phyloP scores from a whole-genome alignment of 2,329 filamentous ascomycete species.

The Penicillium nordicum region DNA sequence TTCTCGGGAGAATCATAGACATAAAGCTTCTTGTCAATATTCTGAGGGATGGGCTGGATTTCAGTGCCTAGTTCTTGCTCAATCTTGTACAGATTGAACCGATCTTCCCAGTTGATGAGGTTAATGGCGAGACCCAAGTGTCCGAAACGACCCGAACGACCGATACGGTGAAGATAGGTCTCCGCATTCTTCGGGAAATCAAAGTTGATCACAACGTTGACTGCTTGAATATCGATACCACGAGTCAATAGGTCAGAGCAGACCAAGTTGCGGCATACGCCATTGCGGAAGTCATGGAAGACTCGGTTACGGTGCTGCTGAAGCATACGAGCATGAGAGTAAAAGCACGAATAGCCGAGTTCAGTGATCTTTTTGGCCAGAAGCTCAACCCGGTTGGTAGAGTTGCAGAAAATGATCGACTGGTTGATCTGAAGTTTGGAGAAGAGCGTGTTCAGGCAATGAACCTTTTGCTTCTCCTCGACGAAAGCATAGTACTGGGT shows the following conservation, averaged over 20 bases:
- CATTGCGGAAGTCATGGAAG: constrained; percentile 98
- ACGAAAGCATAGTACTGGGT: constrained; percentile 99
- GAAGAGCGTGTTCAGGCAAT: constrained; percentile 97
- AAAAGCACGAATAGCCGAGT: constrained; percentile 98
- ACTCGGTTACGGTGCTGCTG: constrained; percentile 96
- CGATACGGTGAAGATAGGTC: constrained; percentile 97
- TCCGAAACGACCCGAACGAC: constrained; percentile 93
- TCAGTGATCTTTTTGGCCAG: constrained; percentile 99
- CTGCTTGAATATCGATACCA: constrained; percentile 98
- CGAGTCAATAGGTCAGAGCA: constrained; percentile 96
- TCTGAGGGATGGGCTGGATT: constrained; percentile 90
- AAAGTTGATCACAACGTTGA: constrained; percentile 99
- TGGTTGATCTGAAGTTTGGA: constrained; percentile 99
- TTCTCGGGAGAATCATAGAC: constrained; percentile 96
- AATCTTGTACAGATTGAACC: constrained; percentile 98
- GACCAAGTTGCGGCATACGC: constrained; percentile 94
- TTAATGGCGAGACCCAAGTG: constrained; percentile 98
- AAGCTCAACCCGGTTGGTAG: constrained; percentile 94
- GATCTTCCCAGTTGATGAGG: constrained; percentile 98
- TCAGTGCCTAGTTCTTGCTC: constrained; percentile 96
- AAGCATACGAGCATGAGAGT: constrained; percentile 97
- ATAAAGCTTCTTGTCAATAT: constrained; percentile 96
- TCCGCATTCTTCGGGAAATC: constrained; percentile 99
- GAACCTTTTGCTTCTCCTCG: constrained; percentile 98
- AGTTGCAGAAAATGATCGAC: constrained; percentile 99